phyloP scores from a whole-genome alignment of 345 rosid genomes.

The Populus nigra region DNA sequence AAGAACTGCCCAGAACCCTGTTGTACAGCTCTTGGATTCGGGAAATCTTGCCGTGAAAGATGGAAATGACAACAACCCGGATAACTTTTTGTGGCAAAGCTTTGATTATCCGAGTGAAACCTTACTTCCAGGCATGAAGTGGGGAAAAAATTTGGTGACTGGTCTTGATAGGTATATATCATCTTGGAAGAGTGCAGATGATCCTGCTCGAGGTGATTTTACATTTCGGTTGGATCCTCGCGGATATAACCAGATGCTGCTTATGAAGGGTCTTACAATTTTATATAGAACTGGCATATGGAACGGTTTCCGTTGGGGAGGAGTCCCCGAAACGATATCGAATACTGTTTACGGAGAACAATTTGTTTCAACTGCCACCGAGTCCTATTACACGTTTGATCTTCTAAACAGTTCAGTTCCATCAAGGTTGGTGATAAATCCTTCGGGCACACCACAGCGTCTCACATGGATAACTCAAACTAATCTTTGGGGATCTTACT shows the following conservation, averaged over 20 bases:
- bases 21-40: conserved; percentile 2
- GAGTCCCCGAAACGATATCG: neutral
- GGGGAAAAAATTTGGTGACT: conserved; percentile 3
- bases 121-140: conserved; percentile 11
- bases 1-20: conserved; percentile 1
- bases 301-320: conserved; percentile 3
- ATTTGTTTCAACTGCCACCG: neutral
- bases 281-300: conserved; percentile 2
- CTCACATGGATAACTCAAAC: conserved; percentile 1
- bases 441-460: neutral
- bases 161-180: conserved; percentile 8
- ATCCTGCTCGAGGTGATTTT: conserved; percentile 5
- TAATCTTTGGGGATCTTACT: neutral
- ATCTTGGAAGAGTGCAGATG: conserved; percentile 6
- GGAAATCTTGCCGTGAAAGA: conserved; percentile 2
- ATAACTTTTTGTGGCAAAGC: conserved; percentile 7
- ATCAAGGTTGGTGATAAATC: conserved; percentile 1
- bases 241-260: neutral
- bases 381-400: neutral
- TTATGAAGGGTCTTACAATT: neutral
- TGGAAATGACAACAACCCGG: neutral
- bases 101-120: conserved; percentile 12
- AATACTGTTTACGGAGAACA: neutral
- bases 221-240: conserved; percentile 1
- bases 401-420: conserved; percentile 6